A percentile compares a stretch with the other conserved stretches of the same genome.
phyloP scores from a whole-genome alignment of 768 basidiomycete species.

The Collybia sordida region DNA sequence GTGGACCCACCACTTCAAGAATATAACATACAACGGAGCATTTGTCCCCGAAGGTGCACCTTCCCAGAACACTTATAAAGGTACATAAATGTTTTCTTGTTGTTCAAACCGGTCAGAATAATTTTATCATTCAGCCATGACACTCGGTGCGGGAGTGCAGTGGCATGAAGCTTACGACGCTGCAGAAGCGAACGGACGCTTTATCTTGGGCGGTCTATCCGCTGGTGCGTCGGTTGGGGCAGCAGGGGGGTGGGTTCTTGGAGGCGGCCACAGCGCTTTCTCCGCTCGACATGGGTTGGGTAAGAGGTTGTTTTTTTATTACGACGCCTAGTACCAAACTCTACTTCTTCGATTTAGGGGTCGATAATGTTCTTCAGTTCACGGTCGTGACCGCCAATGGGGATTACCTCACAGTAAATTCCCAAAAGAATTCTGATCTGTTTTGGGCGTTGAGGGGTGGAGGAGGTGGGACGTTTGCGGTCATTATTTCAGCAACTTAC shows the following conservation, averaged over 20 bases:
- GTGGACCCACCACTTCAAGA: constrained; percentile 37
- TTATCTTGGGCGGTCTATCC: constrained; percentile 38
- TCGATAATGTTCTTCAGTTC: constrained; percentile 36
- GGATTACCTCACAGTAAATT: constrained; percentile 32
- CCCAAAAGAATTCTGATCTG: constrained; percentile 36
- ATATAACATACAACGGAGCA: constrained; percentile 26
- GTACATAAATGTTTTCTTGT: neutral
- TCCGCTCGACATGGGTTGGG: constrained; percentile 37
- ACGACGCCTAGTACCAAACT: neutral
- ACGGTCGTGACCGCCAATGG: constrained; percentile 39
- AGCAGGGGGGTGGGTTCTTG: constrained; percentile 41
- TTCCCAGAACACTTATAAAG: constrained; percentile 12
- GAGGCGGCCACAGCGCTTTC: constrained; percentile 39
- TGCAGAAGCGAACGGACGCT: constrained; percentile 24
- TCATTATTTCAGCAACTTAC: constrained; percentile 5
- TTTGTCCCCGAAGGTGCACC: constrained; percentile 34
- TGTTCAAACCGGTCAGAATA: too few relatives aligned
- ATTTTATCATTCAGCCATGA: constrained; percentile 13
- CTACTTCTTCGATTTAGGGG: neutral
- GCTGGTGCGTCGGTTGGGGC: constrained; percentile 37
- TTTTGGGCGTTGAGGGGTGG: constrained; percentile 48
- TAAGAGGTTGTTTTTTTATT: too few relatives aligned
- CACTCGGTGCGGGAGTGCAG: constrained; percentile 33
- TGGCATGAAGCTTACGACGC: constrained; percentile 36
- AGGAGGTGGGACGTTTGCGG: constrained; percentile 39